phyloP scores from a whole-genome alignment of 768 basidiomycete genomes.

The Russula emetica region DNA sequence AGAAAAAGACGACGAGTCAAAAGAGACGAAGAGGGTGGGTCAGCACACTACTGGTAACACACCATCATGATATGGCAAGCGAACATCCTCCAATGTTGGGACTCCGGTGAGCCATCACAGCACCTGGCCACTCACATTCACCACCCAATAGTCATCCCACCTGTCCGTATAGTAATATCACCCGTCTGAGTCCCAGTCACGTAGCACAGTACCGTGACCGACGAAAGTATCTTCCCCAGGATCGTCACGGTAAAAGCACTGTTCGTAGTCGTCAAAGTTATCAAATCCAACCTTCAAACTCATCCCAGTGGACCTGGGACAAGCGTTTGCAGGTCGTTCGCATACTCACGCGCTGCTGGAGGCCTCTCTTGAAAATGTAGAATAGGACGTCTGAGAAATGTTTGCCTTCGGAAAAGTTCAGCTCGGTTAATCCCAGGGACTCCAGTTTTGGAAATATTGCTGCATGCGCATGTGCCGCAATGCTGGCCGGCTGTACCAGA shows the following conservation, averaged over 20 bases:
- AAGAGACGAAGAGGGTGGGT: too few species aligned
- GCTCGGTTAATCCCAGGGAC: neutral
- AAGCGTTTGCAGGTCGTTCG: neutral
- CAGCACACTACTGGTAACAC: too few species aligned
- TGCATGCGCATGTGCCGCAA: neutral
- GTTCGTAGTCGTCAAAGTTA: neutral
- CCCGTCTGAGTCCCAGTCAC: too few species aligned
- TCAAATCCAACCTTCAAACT: neutral
- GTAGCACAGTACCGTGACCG: neutral
- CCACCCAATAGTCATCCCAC: too few species aligned
- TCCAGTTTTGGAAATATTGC: conserved; percentile 5
- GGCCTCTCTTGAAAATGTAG: neutral
- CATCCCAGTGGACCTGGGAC: neutral
- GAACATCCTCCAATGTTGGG: too few species aligned
- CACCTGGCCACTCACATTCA: too few species aligned
- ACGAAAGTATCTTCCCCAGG: too few species aligned
- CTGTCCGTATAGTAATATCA: neutral
- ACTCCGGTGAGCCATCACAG: too few species aligned
- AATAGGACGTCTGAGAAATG: neutral
- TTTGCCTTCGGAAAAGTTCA: neutral
- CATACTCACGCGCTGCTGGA: conserved; percentile 1
- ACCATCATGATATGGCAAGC: too few species aligned
- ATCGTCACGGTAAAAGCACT: too few species aligned
- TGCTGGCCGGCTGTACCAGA: neutral
- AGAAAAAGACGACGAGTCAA: too few species aligned